A percentile compares a stretch with the other conserved stretches of the same genome.
Conservation (phyloP, 1,284 basidiomycete genomes). For the Pterula multifida region DNA sequence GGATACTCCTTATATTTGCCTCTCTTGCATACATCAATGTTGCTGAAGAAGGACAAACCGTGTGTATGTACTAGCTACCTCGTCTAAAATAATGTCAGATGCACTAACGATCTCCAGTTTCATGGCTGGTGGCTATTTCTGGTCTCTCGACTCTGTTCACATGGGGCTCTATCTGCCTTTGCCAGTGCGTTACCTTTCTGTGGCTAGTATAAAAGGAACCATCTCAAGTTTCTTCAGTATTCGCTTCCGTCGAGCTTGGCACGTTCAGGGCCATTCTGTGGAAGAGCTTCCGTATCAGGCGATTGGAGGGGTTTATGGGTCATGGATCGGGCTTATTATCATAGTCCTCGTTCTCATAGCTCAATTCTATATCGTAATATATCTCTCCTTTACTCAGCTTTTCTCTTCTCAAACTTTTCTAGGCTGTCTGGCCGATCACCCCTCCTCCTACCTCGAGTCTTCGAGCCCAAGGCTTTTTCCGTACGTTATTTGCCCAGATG, state of each 20-base stretch:
- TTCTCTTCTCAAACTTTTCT: neutral
- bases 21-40: constrained; percentile 29
- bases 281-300: constrained; percentile 32
- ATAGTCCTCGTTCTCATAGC: constrained; percentile 28
- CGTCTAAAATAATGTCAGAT: neutral
- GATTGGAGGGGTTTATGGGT: constrained; percentile 29
- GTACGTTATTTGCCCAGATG: constrained; percentile 14
- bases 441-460: constrained; percentile 15
- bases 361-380: constrained; percentile 28
- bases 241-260: constrained; percentile 30
- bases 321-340: constrained; percentile 29
- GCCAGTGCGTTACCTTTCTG: no score
- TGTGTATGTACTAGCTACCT: constrained; percentile 20
- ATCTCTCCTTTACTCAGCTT: neutral
- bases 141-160: constrained; percentile 33
- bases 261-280: constrained; percentile 27
- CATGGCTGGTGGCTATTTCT: constrained; percentile 29
- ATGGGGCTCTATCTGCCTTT: constrained; percentile 30
- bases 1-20: constrained; percentile 23
- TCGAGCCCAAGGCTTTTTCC: constrained; percentile 24
- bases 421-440: constrained; percentile 28
- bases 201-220: no score
- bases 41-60: constrained; percentile 18
- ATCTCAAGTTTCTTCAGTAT: constrained; percentile 17
- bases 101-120: constrained; percentile 16